Evolutionary conservation across 2,329 filamentous ascomycete species (phyloP).

Genomic region (Colletotrichum ledebouriae): DNA sequence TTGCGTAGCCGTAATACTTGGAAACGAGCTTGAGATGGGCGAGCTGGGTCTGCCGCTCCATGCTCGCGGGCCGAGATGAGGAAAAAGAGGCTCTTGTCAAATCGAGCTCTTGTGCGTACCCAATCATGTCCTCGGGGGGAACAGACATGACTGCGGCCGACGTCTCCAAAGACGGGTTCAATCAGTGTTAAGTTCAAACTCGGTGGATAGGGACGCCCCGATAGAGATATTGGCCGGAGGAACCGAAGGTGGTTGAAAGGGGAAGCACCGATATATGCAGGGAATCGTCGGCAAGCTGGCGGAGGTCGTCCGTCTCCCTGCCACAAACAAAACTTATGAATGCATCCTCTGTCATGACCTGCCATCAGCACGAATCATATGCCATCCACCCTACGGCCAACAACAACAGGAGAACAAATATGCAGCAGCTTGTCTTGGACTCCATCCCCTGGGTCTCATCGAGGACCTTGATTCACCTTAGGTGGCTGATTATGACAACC

Average conservation of each 20-base stretch:
- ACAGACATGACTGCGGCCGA: slow-evolving; percentile 36
- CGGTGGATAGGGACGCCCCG: slow-evolving; percentile 15
- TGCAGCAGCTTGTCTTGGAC: slow-evolving; percentile 42
- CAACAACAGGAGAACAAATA: slow-evolving; percentile 43
- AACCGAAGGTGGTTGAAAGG: slow-evolving; percentile 26
- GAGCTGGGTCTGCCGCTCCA: slow-evolving; percentile 55
- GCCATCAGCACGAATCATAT: slow-evolving; percentile 34
- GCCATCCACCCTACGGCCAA: slow-evolving; percentile 32
- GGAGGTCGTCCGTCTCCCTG: slow-evolving; percentile 33
- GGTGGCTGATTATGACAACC: slow-evolving; percentile 39
- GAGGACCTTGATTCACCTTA: slow-evolving; percentile 26
- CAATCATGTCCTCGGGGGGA: slow-evolving; percentile 36
- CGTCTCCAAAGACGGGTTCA: slow-evolving; percentile 35
- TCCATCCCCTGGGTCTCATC: slow-evolving; percentile 31
- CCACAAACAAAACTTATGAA: slow-evolving; percentile 40
- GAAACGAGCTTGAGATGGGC: slow-evolving; percentile 56
- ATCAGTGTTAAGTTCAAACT: slow-evolving; percentile 10
- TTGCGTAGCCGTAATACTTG: slow-evolving; percentile 56
- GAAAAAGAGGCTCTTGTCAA: slow-evolving; percentile 25
- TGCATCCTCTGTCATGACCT: slow-evolving; percentile 28
- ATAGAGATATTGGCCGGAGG: slow-evolving; percentile 22
- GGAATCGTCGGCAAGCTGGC: neutral
- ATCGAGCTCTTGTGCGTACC: slow-evolving; percentile 29
- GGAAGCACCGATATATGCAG: slow-evolving; percentile 43
- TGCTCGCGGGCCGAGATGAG: slow-evolving; percentile 44